Evolutionary conservation across 1,284 basidiomycete genomes (phyloP), one percentile per base, ranked within the genome.

Genomic region (Cystobasidiaceae sp.): DNA sequence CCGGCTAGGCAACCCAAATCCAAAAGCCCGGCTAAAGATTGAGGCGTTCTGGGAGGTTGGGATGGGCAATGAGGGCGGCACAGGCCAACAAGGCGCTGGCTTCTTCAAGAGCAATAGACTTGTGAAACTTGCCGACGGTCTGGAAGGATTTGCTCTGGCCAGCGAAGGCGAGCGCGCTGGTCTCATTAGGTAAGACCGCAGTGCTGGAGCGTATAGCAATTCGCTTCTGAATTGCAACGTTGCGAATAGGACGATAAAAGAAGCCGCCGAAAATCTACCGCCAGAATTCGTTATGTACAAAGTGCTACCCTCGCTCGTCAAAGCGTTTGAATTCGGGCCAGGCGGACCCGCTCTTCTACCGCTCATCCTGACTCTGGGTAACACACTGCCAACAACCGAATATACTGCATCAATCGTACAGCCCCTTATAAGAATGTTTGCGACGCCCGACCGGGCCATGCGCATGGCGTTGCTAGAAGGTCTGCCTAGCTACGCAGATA

Each of bases 401-500:
- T 94, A 93, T 72, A 73, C 81, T 2, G 82, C 82, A 45, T 76
- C 84, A 1, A 84, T 96, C 13, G 77, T 93, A 0, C 83, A 83
- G 3, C 90, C 93, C 1, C 80, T 97, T 0, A 82, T 91, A 50
- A 90, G 87, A 75, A 81, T 96, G 27, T 97, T 84, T 71, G 82
- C 87, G 1, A 92, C 86, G 70, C 88, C 91, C 0, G 93, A 98
- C 77, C 84, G 96, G 48, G 92, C 91, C 0, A 93, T 89, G 21
- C 83, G 94, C 28, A 94, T 98, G 87, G 92, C 91, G 1, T 78
- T 98, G 39, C 82, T 98, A 13, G 93, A 97, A 48, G 86, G 88
- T 39, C 77, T 98, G 37, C 80, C 84, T 1, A 86, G 91, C 68
- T 97, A 92, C 75, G 84, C 83, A 1, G 90, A 94, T 55, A 90